Percentiles rank a stretch among this genome's conserved stretches.
These are phyloP conservation scores for Tuber microsphaerosporum DNA, from an alignment of 495 filamentous ascomycete genomes.

Conservation along the genomic window DNA sequence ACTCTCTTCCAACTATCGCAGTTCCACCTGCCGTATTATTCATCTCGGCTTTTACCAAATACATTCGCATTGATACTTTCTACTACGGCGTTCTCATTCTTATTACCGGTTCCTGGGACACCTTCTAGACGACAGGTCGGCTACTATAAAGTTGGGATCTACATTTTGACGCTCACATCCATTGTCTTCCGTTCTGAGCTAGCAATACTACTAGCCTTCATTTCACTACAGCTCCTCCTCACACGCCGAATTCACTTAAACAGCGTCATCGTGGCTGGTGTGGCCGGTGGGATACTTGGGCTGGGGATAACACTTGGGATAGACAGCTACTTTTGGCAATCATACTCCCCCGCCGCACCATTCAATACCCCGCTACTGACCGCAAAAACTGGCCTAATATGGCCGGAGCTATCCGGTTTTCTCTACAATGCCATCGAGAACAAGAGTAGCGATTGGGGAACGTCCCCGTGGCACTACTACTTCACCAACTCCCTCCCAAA, in stretches of 20 bases:
- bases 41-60: slow-evolving; percentile 85
- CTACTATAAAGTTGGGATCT: slow-evolving; percentile 54
- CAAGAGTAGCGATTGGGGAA: slow-evolving; percentile 76
- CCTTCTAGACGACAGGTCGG: slow-evolving; percentile 39
- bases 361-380: slow-evolving; percentile 39
- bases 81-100: slow-evolving; percentile 61
- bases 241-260: slow-evolving; percentile 51
- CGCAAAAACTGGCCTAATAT: slow-evolving; percentile 53
- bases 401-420: slow-evolving; percentile 88
- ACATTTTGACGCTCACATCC: slow-evolving; percentile 71
- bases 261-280: slow-evolving; percentile 60
- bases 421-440: slow-evolving; percentile 82
- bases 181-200: slow-evolving; percentile 86
- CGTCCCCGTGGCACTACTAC: slow-evolving; percentile 76
- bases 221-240: slow-evolving; percentile 53
- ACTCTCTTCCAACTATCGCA: slow-evolving; percentile 72
- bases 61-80: slow-evolving; percentile 89
- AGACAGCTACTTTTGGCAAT: slow-evolving; percentile 90
- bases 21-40: slow-evolving; percentile 92
- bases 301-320: slow-evolving; percentile 61
- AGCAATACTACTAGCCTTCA: slow-evolving; percentile 64
- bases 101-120: slow-evolving; percentile 54
- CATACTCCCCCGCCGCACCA: slow-evolving; percentile 37
- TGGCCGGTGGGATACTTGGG: slow-evolving; percentile 56
- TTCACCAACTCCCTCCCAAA: slow-evolving; percentile 72